phyloP scores from a whole-genome alignment of 2,329 filamentous ascomycete species.

The Cryoendolithus antarcticus region DNA sequence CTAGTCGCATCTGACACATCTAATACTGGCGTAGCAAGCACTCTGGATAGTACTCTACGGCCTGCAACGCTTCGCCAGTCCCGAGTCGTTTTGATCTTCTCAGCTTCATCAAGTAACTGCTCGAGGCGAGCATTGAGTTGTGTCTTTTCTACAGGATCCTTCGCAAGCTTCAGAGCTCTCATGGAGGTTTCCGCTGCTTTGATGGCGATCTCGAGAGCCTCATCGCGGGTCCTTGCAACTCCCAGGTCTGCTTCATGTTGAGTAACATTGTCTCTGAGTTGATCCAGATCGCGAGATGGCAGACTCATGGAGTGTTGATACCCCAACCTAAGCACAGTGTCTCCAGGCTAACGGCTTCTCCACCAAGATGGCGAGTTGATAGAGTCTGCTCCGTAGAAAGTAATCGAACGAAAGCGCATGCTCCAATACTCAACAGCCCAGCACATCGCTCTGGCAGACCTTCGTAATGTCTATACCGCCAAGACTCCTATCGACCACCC shows the following conservation, averaged over 20 bases:
- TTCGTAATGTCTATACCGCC: no score
- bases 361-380: no score
- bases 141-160: conserved; percentile 48
- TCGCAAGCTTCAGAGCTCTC: conserved; percentile 54
- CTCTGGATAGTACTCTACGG: no score
- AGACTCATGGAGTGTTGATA: conserved; percentile 5
- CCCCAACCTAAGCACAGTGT: no score
- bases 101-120: conserved; percentile 57
- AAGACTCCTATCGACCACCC: no score
- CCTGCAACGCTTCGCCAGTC: conserved; percentile 14
- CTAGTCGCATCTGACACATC: conserved; percentile 6
- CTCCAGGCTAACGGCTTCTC: no score
- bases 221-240: conserved; percentile 11
- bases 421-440: no score
- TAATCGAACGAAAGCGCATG: no score
- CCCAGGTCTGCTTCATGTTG: conserved; percentile 11
- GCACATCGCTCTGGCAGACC: no score
- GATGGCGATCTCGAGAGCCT: conserved; percentile 33
- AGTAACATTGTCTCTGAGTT: conserved; percentile 12
- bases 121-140: conserved; percentile 56
- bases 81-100: conserved; percentile 54
- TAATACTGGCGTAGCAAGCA: no score
- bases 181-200: conserved; percentile 70
- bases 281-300: conserved; percentile 9
- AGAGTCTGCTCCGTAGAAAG: no score